Conservation (phyloP, 78 protist genomes). For the Polysphondylium violaceum region DNA sequence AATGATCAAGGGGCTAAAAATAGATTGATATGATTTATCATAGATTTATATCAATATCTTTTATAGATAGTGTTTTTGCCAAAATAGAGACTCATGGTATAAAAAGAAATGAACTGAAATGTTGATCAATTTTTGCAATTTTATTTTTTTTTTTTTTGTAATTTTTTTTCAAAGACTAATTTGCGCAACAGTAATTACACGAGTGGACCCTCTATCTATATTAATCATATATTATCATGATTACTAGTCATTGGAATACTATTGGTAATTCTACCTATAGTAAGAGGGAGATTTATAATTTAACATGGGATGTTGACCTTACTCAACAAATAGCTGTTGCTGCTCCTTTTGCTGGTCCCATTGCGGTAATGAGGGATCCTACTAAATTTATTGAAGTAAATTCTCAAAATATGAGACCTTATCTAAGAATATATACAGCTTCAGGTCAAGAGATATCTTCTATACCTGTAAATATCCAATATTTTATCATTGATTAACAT, state of each 20-base stretch:
- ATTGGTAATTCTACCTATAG: slow-evolving; percentile 43
- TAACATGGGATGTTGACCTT: slow-evolving; percentile 63
- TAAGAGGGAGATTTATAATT: slow-evolving; percentile 40
- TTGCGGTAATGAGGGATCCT: slow-evolving; percentile 43
- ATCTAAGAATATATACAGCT: slow-evolving; percentile 25
- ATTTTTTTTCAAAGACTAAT: neutral
- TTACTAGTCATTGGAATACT: slow-evolving; percentile 45
- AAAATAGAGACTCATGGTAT: too few relatives aligned
- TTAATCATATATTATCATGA: neutral
- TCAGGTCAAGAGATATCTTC: slow-evolving; percentile 31
- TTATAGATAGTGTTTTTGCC: too few relatives aligned
- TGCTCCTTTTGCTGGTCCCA: slow-evolving; percentile 73
- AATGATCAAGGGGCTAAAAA: too few relatives aligned
- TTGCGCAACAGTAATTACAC: neutral
- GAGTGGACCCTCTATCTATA: neutral
- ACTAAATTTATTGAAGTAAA: slow-evolving; percentile 50
- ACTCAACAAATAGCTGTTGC: slow-evolving; percentile 34
- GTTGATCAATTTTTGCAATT: neutral
- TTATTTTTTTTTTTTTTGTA: neutral
- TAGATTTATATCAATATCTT: too few relatives aligned
- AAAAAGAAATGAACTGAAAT: neutral
- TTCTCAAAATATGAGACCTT: slow-evolving; percentile 16
- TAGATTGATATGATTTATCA: too few relatives aligned
- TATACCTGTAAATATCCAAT: neutral
- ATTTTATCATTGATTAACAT: neutral